Base-by-base conservation (phyloP, 2,329 filamentous ascomycete species). In the Aspergillus bombycis region DNA sequence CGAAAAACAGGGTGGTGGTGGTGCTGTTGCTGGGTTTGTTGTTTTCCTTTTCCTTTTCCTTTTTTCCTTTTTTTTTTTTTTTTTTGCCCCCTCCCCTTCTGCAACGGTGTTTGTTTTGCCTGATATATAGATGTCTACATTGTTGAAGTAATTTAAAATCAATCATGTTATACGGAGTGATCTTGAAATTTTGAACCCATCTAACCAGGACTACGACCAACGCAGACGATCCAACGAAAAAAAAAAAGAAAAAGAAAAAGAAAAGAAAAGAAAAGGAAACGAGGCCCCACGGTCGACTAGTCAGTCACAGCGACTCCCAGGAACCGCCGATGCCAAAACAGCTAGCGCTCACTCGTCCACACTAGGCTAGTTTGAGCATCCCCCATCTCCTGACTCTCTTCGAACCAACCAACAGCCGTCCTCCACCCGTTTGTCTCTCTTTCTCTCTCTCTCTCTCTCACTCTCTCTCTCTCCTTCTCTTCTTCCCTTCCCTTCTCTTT, bases 311-410 rank as follows among this genome's bases (percentile, higher is more conserved):
- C n/a, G 23, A 28, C 7, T 9, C 4, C 19, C 48, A 67, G 64
- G 62, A 67, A 67, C 64, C 63, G 57, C 57, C 56, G 58, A 60
- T 65, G 59, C 61, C 61, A 67, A 57, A 63, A 60, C 60, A 64
- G 57, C 62, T 56, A 64, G 53, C 61, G 50, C 57, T 52, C 61
- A 62, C 41, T 38, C 23, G 28, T 54, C 43, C 36, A 58, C 57
- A 56, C 56, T 61, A 65, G 58, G 41, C 65, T 64, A 6, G 28
- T 57, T 68, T 46, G 59, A 61, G 65, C 16, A 36, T 28, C 38
- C 55, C 63, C 66, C 65, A 68, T 67, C 65, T 67, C 67, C 67
- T 68, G 66, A 68, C 61, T 55, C 54, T 52, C n/a, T 14, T 36
- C 34, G 34, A 36, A 21, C 60, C 54, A 28, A 50, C 60, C 57